Evolutionary conservation across 768 basidiomycete species (phyloP), one percentile per base, ranked within the genome.

Genomic region (Naematelia aurantialba): DNA sequence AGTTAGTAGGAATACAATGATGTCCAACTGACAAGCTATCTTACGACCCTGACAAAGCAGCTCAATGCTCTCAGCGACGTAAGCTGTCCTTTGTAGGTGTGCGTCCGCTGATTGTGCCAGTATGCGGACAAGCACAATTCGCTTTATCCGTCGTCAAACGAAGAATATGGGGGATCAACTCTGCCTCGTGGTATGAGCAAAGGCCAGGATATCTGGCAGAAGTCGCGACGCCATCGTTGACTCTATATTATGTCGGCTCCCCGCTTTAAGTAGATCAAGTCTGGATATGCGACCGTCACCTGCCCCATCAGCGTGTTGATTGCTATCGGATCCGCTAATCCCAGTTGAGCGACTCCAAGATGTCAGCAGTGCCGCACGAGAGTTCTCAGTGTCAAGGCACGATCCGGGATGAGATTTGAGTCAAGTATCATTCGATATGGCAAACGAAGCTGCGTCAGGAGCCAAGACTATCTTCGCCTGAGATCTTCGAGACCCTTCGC

Each of bases 51-150:
- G 59, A 97, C 93, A 5, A 93, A 92, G 78, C 88, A 89, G 27
- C 82, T 93, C 14, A 87, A 87, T 64, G 84, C 87, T 10, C 77
- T 97, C 58, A 97, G 93, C 73, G 91, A 94, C 68, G 93, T 94
- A 71, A 68, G 89, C 13, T 1, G 25, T 1, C 11, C 12, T 14
- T 42, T 26, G 14, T 10, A 46, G 14, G n/a, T 22, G n/a, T 51
- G 21, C 19, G 4, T 29, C 24, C 14, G 14, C 60, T 49, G 60
- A 67, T 26, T 45, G 46, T 12, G 17, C 13, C 49, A 63, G 62
- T 56, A 63, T 44, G 45, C 54, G 39, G 58, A 56, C 46, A 55
- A 49, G 17, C 57, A 56, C 48, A 50, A 58, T 14, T 3, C 3
- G 14, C 19, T 61, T 39, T 61, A 25, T 27, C 46, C 63, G 13